phyloP scores from a whole-genome alignment of 495 filamentous ascomycete species.

The Daldinia caldariorum region DNA sequence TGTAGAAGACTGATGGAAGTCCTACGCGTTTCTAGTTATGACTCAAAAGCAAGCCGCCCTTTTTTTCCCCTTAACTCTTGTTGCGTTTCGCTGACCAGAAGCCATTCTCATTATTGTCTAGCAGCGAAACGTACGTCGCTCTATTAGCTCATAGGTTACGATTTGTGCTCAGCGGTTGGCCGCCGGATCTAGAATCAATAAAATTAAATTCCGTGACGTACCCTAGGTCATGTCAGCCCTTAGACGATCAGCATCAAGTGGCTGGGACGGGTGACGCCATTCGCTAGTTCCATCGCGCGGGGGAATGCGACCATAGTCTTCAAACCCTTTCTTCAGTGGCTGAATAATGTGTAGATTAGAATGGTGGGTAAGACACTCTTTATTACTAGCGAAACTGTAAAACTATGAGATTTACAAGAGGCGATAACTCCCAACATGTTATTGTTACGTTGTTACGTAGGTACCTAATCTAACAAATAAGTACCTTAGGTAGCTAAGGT shows the following conservation, averaged over 20 bases:
- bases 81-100: neutral
- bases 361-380: conserved; percentile 7
- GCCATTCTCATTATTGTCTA: neutral
- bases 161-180: neutral
- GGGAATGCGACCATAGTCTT: conserved; percentile 11
- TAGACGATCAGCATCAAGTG: conserved; percentile 26
- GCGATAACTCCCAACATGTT: conserved; percentile 2
- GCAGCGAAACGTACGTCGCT: too few relatives aligned
- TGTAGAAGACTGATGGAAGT: neutral
- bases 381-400: conserved; percentile 8
- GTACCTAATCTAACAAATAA: too few relatives aligned
- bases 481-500: too few relatives aligned
- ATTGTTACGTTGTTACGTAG: neutral
- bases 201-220: conserved; percentile 3
- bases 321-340: conserved; percentile 15
- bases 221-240: conserved; percentile 20
- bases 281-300: conserved; percentile 32
- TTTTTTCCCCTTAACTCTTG: conserved; percentile 1
- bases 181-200: conserved; percentile 18
- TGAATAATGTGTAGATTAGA: neutral
- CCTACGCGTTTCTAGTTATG: conserved; percentile 13
- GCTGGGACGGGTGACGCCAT: conserved; percentile 34
- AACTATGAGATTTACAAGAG: conserved; percentile 15
- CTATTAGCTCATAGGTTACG: too few relatives aligned
- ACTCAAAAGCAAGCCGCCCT: neutral